Percentiles rank a stretch among this genome's conserved stretches.
These are phyloP conservation scores for Leccinellum luteum DNA, from an alignment of 768 basidiomycete species.

Conservation along the genomic window DNA sequence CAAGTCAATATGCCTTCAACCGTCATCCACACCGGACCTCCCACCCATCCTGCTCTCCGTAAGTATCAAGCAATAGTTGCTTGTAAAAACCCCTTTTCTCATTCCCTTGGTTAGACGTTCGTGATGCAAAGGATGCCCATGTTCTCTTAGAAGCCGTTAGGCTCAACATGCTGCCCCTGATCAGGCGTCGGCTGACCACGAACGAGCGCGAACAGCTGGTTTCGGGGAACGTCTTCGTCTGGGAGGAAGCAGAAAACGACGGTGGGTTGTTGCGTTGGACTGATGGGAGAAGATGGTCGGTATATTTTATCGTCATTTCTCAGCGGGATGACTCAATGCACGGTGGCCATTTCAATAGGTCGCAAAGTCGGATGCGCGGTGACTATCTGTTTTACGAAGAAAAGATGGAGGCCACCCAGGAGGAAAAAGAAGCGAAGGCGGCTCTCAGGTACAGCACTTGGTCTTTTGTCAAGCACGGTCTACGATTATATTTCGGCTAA, in stretches of 20 bases:
- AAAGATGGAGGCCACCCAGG: constrained; percentile 76
- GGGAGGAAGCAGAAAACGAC: constrained; percentile 80
- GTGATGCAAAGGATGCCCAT: constrained; percentile 79
- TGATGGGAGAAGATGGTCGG: constrained; percentile 74
- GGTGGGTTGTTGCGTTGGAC: constrained; percentile 73
- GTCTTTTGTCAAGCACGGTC: constrained; percentile 10
- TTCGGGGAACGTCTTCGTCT: constrained; percentile 80
- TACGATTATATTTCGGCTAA: background rate
- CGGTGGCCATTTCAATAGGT: constrained; percentile 44
- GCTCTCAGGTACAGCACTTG: constrained; percentile 54
- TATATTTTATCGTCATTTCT: background rate
- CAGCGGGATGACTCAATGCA: constrained; percentile 2
- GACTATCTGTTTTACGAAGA: constrained; percentile 85
- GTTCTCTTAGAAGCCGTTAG: constrained; percentile 75
- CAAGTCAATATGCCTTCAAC: constrained; percentile 17
- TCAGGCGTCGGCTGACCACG: constrained; percentile 66
- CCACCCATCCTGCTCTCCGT: constrained; percentile 33
- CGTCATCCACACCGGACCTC: constrained; percentile 20
- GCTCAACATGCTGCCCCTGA: constrained; percentile 63
- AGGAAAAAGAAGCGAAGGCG: constrained; percentile 76
- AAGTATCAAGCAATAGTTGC: constrained; percentile 24
- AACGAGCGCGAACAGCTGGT: constrained; percentile 65
- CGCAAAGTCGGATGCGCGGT: constrained; percentile 80
- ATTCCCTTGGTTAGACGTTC: constrained; percentile 50
- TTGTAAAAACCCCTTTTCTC: background rate